Evolutionary conservation across 257 asterid genomes (phyloP), one percentile per base, ranked within the genome.

Genomic region (Datura wrightii): DNA sequence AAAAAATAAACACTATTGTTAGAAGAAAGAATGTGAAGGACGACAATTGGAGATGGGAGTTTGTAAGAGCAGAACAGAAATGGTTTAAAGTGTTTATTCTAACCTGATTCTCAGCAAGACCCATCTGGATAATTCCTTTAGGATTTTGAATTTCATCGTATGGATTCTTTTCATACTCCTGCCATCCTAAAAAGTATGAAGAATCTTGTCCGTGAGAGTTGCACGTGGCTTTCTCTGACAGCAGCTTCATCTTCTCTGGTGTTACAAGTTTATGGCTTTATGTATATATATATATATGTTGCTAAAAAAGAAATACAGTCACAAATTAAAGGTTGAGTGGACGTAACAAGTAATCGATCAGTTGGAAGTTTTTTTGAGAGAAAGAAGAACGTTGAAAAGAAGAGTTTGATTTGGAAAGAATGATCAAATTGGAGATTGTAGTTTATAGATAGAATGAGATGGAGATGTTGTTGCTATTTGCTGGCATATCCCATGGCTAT

Each of bases 121-220:
- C 95, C 95, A 92, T 92, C 84, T 92, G 95, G 67, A 92, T 92
- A 39, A 92, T 92, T 44, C 95, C 95, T n/a, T 81, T 84, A 36
- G 94, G 95, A 83, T 92, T 92, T 2, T 56, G 46, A 60, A 67
- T 31, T 31, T 89, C 88, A 79, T 91, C 86, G 71, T 89, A 92
- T 2, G 95, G 92, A 83, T 92, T 92, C 79, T 90, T 92, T 89
- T 92, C 95, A 83, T 92, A 92, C 80, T 92, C 94, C 34, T 92
- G 88, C 95, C 94, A 92, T 59, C 95, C 95, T 31, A 92, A 87
- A 83, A 92, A 92, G 86, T 92, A 92, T 81, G 95, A 91, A 37
- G 95, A 92, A 87, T 92, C 93, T 87, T 92, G 93, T 59, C 94
- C 95, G 46, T 91, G 94, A 1, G 93, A 88, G 79, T 91, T 91